Evolutionary conservation across 495 filamentous ascomycete species (phyloP).

Genomic region (Aspergillus heteromorphus): DNA sequence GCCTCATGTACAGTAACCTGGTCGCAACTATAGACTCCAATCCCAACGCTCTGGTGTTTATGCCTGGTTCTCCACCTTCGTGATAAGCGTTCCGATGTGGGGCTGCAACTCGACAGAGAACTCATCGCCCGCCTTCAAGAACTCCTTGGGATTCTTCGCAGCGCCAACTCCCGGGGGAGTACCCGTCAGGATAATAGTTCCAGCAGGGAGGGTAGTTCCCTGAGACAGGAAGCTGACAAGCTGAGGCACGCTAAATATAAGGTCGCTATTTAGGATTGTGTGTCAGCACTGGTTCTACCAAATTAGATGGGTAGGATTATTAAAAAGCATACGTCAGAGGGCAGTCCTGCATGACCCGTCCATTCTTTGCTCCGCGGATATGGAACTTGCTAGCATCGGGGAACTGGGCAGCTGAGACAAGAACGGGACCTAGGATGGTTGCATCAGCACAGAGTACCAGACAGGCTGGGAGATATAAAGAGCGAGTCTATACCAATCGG

Average conservation of each 20-base stretch:
- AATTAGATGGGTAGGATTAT: too few species aligned
- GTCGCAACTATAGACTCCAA: neutral
- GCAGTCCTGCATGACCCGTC: slow-evolving; percentile 58
- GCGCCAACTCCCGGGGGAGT: slow-evolving; percentile 54
- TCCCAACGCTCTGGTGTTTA: neutral
- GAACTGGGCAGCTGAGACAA: slow-evolving; percentile 50
- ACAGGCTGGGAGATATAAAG: too few species aligned
- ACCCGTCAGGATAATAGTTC: slow-evolving; percentile 80
- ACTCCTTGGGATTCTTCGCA: slow-evolving; percentile 51
- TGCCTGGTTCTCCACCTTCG: neutral
- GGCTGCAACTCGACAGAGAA: slow-evolving; percentile 46
- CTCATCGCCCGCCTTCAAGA: slow-evolving; percentile 53
- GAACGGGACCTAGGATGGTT: slow-evolving; percentile 37
- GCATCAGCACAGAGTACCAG: neutral
- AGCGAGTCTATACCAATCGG: slow-evolving; percentile 40
- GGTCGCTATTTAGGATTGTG: slow-evolving; percentile 40
- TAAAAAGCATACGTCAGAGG: neutral
- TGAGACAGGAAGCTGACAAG: slow-evolving; percentile 70
- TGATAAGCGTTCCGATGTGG: neutral
- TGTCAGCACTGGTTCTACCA: slow-evolving; percentile 2
- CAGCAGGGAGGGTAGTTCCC: slow-evolving; percentile 73
- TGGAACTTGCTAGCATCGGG: slow-evolving; percentile 60
- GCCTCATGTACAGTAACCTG: neutral
- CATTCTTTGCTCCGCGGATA: slow-evolving; percentile 65
- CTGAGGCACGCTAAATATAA: slow-evolving; percentile 72